Percentiles rank a stretch among this genome's conserved stretches.
Evolutionary conservation across 2,329 filamentous ascomycete genomes (phyloP).

Genomic region (Aspergillus hortae): DNA sequence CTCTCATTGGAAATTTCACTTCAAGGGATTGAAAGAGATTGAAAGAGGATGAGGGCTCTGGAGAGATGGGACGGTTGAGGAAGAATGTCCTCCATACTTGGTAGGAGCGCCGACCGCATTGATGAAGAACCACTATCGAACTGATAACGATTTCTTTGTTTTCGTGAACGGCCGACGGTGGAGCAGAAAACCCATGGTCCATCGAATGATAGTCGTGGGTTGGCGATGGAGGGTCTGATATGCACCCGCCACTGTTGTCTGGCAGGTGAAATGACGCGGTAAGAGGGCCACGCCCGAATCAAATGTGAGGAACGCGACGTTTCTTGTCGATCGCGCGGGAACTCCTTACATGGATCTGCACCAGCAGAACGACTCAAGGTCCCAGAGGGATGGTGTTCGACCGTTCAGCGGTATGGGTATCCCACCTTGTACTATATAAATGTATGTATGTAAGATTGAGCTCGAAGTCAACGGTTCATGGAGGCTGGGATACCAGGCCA

Average conservation of each 20-base stretch:
- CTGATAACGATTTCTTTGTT: constrained; percentile 1
- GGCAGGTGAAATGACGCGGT: constrained; percentile 10
- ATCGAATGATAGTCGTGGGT: constrained; percentile 5
- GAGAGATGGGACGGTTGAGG: neutral
- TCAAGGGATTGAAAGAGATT: too few relatives aligned
- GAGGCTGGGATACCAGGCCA: too few relatives aligned
- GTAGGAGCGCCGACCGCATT: neutral
- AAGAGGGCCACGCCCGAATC: constrained; percentile 11
- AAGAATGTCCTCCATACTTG: neutral
- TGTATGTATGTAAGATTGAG: too few relatives aligned
- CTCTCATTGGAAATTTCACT: too few relatives aligned
- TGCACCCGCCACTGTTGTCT: constrained; percentile 9
- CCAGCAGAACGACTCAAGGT: constrained; percentile 2
- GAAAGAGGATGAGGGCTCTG: too few relatives aligned
- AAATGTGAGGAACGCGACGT: constrained; percentile 13
- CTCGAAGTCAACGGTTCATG: too few relatives aligned
- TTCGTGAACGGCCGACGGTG: constrained; percentile 6
- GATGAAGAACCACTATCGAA: neutral
- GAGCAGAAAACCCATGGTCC: constrained; percentile 1
- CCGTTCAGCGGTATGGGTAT: too few relatives aligned
- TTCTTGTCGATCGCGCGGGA: constrained; percentile 23
- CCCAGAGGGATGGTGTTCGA: neutral
- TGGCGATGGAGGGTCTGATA: constrained; percentile 3
- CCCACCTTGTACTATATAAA: too few relatives aligned
- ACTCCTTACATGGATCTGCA: constrained; percentile 23